Base-by-base conservation (phyloP, 2,329 filamentous ascomycete species). In the Xylogone sp. region DNA sequence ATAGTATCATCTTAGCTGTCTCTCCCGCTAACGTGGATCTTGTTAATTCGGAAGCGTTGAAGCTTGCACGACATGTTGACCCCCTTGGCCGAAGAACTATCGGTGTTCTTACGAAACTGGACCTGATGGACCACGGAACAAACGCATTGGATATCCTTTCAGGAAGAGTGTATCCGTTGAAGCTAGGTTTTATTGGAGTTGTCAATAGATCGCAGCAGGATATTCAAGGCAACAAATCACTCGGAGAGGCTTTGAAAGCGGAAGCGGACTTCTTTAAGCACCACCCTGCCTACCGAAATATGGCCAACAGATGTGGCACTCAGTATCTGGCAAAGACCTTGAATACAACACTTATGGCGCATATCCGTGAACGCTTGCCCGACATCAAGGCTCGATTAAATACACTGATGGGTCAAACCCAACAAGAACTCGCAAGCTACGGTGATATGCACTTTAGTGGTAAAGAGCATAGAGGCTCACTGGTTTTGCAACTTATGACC, bases 331-430 rank as follows among this genome's bases (percentile, higher is more conserved):
- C 94, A 48, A 97, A 94, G 75, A 96, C 90, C 13, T 79, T 99
- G 55, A 99, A 97, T 71, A 87, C 87, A 43, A 99, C 94, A 12
- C 79, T 99, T 58, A 97, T 99, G 94, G 75, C 84, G 20, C 94
- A 99, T 66, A 99, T 99, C 66, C 88, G 94, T 54, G 94, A 99
- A 68, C 84, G 94, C 45, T 75, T 99, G 62, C 94, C 94, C 24
- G 94, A 99, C 69, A 99, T 99, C 76, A 99, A 99, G 73, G 94
- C 94, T 46, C 86, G 94, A 50, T 79, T 99, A 55, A 99, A 99
- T 71, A 99, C 94, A 1, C 76, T 99, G 48, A 99, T 99, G 94
- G 94, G 94, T n/a, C 94, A 99, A 71, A 97, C 94, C 46, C 94
- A 99, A 68, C 94, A 99, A 74, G 94, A 99, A 70, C 79, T 99